Evolutionary conservation across 2,329 filamentous ascomycete species (phyloP), one percentile per base, ranked within the genome.

Genomic region (Aaosphaeria pasadenensis): DNA sequence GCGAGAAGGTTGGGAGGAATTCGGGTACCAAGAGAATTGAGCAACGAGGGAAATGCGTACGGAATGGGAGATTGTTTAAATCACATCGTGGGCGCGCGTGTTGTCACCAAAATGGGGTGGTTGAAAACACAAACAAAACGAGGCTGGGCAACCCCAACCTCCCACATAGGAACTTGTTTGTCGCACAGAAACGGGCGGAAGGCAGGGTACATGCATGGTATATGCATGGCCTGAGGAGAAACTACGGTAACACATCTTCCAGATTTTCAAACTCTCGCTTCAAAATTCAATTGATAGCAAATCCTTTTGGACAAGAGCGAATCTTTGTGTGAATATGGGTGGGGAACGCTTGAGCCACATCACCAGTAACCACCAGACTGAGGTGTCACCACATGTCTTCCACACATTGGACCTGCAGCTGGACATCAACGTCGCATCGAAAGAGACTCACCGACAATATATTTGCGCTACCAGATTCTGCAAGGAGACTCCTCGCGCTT

Each of bases 131-230:
- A 36, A 9, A 40, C 29, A n/a, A 6, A 29, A 30, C 29, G 43
- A 43, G 43, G 42, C 36, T 49, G 47, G 43, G 17, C 35, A 30
- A 31, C n/a, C 46, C 47, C 36, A 35, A 42, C 29, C 38, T 9
- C 30, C 43, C 39, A 7, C 36, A 30, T 11, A 33, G 42, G 42
- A 49, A 46, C 42, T n/a, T 44, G 43, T 42, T 45, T 46, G 43
- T 42, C 43, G 29, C 47, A 42, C 47, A 7, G 11, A 13, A 42
- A 46, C 47, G 47, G 17, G 13, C 17, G 17, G 13, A 30, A 11
- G 6, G 17, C 13, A 35, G 24, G 28, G 11, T n/a, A 11, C 4
- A n/a, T 39, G 38, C 32, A 46, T 42, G 31, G 13, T 30, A 5
- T 5, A 30, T 44, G 43, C 39, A 49, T 36, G 39, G 11, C 30